These are phyloP conservation scores for Ophiostoma himal-ulmi DNA, from an alignment of 2,329 filamentous ascomycete genomes.

Conservation along the genomic window DNA sequence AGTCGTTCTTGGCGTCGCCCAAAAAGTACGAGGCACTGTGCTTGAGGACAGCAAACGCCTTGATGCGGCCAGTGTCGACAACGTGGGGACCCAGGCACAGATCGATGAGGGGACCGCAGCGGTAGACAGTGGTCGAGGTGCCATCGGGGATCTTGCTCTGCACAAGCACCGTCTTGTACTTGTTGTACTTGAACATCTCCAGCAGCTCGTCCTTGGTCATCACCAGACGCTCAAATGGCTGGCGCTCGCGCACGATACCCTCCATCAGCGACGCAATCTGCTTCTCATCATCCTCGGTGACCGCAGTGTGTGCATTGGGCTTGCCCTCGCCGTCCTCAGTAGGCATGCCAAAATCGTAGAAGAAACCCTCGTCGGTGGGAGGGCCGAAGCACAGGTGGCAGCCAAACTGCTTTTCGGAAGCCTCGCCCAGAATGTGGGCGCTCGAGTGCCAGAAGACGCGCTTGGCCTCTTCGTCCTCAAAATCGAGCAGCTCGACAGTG, in stretches of 20 bases:
- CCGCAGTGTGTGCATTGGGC: conserved; percentile 38
- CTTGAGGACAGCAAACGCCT: conserved; percentile 90
- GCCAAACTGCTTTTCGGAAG: conserved; percentile 81
- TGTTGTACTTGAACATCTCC: conserved; percentile 97
- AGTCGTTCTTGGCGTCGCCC: conserved; percentile 88
- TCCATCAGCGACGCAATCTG: conserved; percentile 73
- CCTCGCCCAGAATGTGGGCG: conserved; percentile 93
- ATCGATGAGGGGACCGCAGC: conserved; percentile 90
- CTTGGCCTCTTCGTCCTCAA: conserved; percentile 68
- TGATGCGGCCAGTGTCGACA: conserved; percentile 85
- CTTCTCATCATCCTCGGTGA: conserved; percentile 74
- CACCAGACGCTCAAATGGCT: conserved; percentile 83
- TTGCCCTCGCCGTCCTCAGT: conserved; percentile 45
- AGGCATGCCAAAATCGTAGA: conserved; percentile 90
- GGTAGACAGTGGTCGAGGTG: conserved; percentile 88
- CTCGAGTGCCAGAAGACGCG: conserved; percentile 98
- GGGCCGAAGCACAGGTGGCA: conserved; percentile 92
- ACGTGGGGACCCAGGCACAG: conserved; percentile 93
- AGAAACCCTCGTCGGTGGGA: conserved; percentile 86
- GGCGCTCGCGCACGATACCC: conserved; percentile 92
- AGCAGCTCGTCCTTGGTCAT: conserved; percentile 86
- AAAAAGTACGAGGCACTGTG: conserved; percentile 69
- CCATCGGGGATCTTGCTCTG: conserved; percentile 84
- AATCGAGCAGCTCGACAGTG: conserved; percentile 77
- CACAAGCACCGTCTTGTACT: conserved; percentile 98